Percentiles rank a stretch among this genome's conserved stretches.
These are phyloP conservation scores for Geotrichum fermentans DNA, from an alignment of 1,139 yeast species.

Conservation along the genomic window DNA sequence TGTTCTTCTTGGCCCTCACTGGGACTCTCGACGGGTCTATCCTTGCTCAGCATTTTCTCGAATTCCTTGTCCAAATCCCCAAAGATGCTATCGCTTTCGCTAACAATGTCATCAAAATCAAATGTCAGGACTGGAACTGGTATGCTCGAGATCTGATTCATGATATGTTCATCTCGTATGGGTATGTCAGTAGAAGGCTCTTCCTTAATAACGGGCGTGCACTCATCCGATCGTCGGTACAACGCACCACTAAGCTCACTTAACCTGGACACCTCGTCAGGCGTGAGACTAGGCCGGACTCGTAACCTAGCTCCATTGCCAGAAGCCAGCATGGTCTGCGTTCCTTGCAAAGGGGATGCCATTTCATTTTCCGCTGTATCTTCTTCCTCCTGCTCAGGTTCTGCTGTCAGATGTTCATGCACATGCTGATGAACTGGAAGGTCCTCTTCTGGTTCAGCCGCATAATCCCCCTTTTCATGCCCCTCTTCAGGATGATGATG, in stretches of 20 bases:
- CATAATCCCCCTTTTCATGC: neutral
- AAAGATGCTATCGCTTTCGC: slow-evolving; percentile 39
- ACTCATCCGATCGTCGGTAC: neutral
- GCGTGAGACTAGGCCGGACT: slow-evolving; percentile 37
- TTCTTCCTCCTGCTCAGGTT: neutral
- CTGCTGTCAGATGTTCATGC: neutral
- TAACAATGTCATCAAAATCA: slow-evolving; percentile 36
- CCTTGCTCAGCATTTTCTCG: slow-evolving; percentile 34
- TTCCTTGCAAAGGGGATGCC: neutral
- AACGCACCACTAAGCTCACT: slow-evolving; percentile 12
- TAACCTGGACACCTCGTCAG: slow-evolving; percentile 29
- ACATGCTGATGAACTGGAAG: neutral
- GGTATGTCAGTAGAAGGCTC: neutral
- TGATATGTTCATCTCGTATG: slow-evolving; percentile 41
- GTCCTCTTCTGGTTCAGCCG: too few relatives aligned
- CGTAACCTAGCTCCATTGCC: slow-evolving; percentile 28
- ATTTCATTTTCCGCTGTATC: neutral
- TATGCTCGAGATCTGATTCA: slow-evolving; percentile 44
- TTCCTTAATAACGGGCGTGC: neutral
- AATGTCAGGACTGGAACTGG: slow-evolving; percentile 35
- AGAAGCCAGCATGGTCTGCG: slow-evolving; percentile 11
- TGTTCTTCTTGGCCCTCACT: slow-evolving; percentile 2
- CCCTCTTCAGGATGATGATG: neutral
- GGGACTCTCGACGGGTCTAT: neutral
- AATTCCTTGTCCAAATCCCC: slow-evolving; percentile 41